phyloP scores from a whole-genome alignment of 2,329 filamentous ascomycete species.

The Fusarium heterosporum region DNA sequence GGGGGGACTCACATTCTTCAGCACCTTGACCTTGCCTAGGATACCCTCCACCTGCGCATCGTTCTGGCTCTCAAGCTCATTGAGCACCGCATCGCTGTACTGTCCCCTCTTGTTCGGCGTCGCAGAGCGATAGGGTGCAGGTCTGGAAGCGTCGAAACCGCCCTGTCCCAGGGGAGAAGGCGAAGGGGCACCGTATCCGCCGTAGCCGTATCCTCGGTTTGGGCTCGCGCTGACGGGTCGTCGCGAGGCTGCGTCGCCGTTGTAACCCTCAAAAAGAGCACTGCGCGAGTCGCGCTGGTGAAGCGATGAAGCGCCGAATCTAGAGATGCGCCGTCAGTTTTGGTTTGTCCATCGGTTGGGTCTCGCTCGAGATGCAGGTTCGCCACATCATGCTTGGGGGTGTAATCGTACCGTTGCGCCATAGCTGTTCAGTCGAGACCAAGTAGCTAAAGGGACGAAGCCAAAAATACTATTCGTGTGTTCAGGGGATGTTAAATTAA shows the following conservation, averaged over 20 bases:
- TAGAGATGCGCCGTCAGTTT: slow-evolving; percentile 48
- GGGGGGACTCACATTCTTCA: slow-evolving; percentile 91
- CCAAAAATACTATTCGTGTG: slow-evolving; percentile 4
- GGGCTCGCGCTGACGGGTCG: slow-evolving; percentile 61
- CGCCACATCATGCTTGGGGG: slow-evolving; percentile 14
- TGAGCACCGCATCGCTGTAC: slow-evolving; percentile 91
- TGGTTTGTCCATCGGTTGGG: neutral
- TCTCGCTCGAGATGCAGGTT: slow-evolving; percentile 18
- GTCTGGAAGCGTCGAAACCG: slow-evolving; percentile 25
- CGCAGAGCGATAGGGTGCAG: slow-evolving; percentile 66
- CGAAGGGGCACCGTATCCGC: slow-evolving; percentile 46
- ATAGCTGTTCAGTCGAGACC: slow-evolving; percentile 41
- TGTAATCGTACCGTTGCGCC: slow-evolving; percentile 52
- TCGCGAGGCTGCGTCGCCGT: slow-evolving; percentile 56
- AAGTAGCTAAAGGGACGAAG: neutral
- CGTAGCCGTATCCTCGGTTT: slow-evolving; percentile 63
- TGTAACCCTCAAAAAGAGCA: slow-evolving; percentile 81
- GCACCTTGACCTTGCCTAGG: slow-evolving; percentile 85
- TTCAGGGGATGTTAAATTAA: slow-evolving; percentile 5
- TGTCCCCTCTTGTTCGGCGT: slow-evolving; percentile 85
- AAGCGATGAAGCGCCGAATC: slow-evolving; percentile 75
- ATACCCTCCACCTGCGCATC: slow-evolving; percentile 92
- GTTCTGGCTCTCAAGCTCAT: slow-evolving; percentile 96
- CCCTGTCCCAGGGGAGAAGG: slow-evolving; percentile 34
- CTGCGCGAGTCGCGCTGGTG: slow-evolving; percentile 80